These are phyloP conservation scores for Scleromitrula shiraiana DNA, from an alignment of 2,329 filamentous ascomycete species.

Conservation along the genomic window DNA sequence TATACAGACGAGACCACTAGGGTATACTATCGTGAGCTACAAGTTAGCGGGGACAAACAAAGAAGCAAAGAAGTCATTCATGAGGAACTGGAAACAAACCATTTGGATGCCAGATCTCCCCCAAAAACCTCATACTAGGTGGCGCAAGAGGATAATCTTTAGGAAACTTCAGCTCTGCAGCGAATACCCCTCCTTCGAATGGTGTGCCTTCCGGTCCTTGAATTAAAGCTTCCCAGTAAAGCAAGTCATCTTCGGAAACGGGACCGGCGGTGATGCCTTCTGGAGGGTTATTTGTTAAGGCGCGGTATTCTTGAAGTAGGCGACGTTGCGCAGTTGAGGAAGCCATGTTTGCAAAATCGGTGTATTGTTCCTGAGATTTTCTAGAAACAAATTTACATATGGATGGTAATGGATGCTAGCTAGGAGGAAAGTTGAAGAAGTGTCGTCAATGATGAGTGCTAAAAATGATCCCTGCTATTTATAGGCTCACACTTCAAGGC, in stretches of 20 bases:
- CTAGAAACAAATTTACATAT: too few species aligned
- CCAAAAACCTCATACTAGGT: slow-evolving; percentile 91
- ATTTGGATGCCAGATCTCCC: slow-evolving; percentile 94
- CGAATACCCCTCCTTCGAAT: slow-evolving; percentile 92
- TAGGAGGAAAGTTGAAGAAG: background rate
- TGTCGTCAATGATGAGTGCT: background rate
- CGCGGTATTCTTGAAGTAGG: slow-evolving; percentile 92
- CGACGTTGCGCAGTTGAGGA: slow-evolving; percentile 63
- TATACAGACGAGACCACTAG: slow-evolving; percentile 88
- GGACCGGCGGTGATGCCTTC: slow-evolving; percentile 96
- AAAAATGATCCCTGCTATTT: background rate
- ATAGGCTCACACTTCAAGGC: background rate
- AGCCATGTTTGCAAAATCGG: slow-evolving; percentile 36
- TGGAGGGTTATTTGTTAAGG: slow-evolving; percentile 88
- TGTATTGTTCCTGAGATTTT: too few species aligned
- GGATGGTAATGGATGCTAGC: background rate
- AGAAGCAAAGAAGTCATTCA: too few species aligned
- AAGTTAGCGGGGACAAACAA: background rate
- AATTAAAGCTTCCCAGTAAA: slow-evolving; percentile 94
- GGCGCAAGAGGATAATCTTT: slow-evolving; percentile 95
- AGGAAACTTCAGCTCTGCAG: slow-evolving; percentile 89
- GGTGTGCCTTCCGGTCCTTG: slow-evolving; percentile 92
- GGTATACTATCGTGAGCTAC: slow-evolving; percentile 57
- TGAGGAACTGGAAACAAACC: slow-evolving; percentile 47
- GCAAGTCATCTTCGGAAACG: slow-evolving; percentile 87